These are phyloP conservation scores for Biscogniauxia sp. DNA, from an alignment of 2,329 filamentous ascomycete genomes.

Conservation along the genomic window DNA sequence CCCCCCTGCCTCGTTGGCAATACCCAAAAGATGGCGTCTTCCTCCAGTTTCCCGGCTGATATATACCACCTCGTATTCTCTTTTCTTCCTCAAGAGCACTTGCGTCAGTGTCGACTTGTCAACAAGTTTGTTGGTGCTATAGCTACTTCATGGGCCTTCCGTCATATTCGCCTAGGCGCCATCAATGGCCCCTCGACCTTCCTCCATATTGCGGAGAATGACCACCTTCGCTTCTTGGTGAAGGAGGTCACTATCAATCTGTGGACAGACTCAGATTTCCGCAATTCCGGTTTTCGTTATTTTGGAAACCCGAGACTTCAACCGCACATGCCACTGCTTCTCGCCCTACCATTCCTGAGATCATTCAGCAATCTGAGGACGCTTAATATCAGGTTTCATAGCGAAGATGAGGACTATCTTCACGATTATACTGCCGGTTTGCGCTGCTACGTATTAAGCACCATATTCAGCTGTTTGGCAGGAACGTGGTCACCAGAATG, in stretches of 20 bases:
- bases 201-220: conserved; percentile 4
- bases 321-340: neutral
- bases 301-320: neutral
- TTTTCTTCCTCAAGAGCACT: neutral
- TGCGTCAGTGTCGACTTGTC: conserved; percentile 2
- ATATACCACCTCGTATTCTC: conserved; percentile 1
- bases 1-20: neutral
- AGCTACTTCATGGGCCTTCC: conserved; percentile 5
- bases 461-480: conserved; percentile 4
- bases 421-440: neutral
- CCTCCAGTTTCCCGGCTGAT: neutral
- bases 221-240: conserved; percentile 1
- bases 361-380: neutral
- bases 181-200: neutral
- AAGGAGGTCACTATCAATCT: conserved; percentile 8
- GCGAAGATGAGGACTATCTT: neutral
- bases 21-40: neutral
- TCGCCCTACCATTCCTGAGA: conserved; percentile 3
- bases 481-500: conserved; percentile 3
- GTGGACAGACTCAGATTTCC: conserved; percentile 3
- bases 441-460: neutral
- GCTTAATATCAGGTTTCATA: conserved; percentile 3
- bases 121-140: conserved; percentile 1
- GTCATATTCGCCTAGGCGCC: conserved; percentile 2
- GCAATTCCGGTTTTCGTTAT: neutral